These are phyloP conservation scores for Fusarium hainanense DNA, from an alignment of 2,329 filamentous ascomycete species.

Conservation along the genomic window DNA sequence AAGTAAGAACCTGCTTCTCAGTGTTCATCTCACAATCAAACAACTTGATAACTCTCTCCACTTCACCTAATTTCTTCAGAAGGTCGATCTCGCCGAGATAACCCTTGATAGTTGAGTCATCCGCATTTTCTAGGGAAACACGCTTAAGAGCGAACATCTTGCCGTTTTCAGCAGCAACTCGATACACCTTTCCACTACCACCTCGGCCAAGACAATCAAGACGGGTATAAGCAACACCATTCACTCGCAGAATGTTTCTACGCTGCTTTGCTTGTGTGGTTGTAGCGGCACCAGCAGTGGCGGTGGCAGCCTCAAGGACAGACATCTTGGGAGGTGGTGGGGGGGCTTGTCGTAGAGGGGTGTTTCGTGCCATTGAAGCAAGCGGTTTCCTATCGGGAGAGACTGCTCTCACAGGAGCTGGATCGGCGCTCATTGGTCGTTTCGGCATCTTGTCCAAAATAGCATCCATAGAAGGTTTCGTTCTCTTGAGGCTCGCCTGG, in stretches of 20 bases:
- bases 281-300: constrained; percentile 81
- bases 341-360: constrained; percentile 80
- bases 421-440: constrained; percentile 61
- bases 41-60: constrained; percentile 89
- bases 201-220: constrained; percentile 92
- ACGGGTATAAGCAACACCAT: constrained; percentile 89
- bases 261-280: constrained; percentile 79
- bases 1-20: constrained; percentile 86
- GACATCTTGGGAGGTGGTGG: constrained; percentile 96
- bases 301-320: constrained; percentile 89
- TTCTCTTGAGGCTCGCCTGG: constrained; percentile 73
- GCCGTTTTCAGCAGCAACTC: constrained; percentile 96
- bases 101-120: constrained; percentile 83
- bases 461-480: constrained; percentile 66
- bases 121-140: constrained; percentile 89
- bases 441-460: constrained; percentile 67
- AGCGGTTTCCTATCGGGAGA: constrained; percentile 69
- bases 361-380: constrained; percentile 68
- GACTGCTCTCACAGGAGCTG: constrained; percentile 51
- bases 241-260: constrained; percentile 85
- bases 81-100: constrained; percentile 97
- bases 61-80: constrained; percentile 80
- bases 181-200: constrained; percentile 93
- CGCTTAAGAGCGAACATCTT: constrained; percentile 95
- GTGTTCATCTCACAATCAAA: constrained; percentile 95